phyloP scores from a whole-genome alignment of 192 early-diverging fungal genomes.

The Paraglomus brasilianum region DNA sequence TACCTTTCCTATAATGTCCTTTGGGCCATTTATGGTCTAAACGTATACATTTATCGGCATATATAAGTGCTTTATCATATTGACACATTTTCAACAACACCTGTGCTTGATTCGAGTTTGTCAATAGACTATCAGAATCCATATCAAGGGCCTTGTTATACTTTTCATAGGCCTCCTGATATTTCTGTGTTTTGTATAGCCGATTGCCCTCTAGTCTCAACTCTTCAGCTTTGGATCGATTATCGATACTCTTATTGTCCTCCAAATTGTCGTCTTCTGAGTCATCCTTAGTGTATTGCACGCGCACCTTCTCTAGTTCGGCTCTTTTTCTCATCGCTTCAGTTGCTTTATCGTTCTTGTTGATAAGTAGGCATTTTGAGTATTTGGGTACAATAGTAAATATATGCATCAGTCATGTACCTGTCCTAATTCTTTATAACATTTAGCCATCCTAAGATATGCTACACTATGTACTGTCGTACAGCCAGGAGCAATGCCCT shows the following conservation, averaged over 20 bases:
- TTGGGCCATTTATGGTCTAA: conserved; percentile 14
- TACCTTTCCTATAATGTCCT: conserved; percentile 26
- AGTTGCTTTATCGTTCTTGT: no score
- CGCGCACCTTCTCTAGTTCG: not conserved
- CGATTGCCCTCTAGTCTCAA: conserved; percentile 23
- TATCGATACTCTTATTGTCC: not conserved
- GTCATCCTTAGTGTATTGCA: not conserved
- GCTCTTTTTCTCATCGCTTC: not conserved
- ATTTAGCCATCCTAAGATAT: conserved; percentile 20
- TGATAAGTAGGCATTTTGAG: no score
- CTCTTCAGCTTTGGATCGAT: not conserved
- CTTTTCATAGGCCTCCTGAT: not conserved
- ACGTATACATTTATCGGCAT: conserved; percentile 27
- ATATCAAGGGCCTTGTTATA: conserved; percentile 18
- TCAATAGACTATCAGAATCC: conserved; percentile 5
- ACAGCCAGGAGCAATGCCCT: conserved; percentile 13
- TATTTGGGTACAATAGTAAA: not conserved
- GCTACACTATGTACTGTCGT: conserved; percentile 23
- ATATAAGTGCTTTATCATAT: conserved; percentile 2
- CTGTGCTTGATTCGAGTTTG: conserved; percentile 16
- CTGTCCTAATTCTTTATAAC: conserved; percentile 28
- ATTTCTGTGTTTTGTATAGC: conserved; percentile 12
- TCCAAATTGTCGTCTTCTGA: not conserved
- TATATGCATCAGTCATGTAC: not conserved
- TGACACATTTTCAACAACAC: conserved; percentile 7